These are phyloP conservation scores for Amylocarpus encephaloides DNA, from an alignment of 2,329 filamentous ascomycete genomes.

Conservation along the genomic window DNA sequence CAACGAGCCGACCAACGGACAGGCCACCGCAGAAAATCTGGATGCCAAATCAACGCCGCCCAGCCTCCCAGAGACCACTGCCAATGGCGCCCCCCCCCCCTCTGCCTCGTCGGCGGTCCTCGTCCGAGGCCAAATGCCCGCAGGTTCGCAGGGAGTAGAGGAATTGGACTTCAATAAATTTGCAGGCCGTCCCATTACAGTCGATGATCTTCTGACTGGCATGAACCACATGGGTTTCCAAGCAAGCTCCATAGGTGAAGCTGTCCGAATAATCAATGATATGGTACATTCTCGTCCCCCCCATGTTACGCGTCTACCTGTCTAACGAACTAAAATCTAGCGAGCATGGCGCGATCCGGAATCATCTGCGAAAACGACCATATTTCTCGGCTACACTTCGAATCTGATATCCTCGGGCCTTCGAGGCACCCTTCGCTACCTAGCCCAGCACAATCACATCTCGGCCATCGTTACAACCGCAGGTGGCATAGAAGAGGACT, in stretches of 20 bases:
- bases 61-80: constrained; percentile 7
- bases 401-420: constrained; percentile 96
- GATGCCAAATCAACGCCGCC: background rate
- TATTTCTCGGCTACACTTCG: constrained; percentile 95
- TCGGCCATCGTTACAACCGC: constrained; percentile 93
- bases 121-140: constrained; percentile 71
- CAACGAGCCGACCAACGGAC: background rate
- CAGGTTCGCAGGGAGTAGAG: constrained; percentile 71
- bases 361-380: constrained; percentile 68
- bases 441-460: constrained; percentile 88
- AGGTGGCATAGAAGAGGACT: constrained; percentile 91
- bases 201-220: constrained; percentile 72
- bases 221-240: constrained; percentile 87
- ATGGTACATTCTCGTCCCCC: constrained; percentile 58
- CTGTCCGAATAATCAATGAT: constrained; percentile 84
- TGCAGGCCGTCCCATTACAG: constrained; percentile 68
- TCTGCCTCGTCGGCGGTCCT: constrained; percentile 75
- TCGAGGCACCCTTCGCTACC: constrained; percentile 82
- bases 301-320: constrained; percentile 6
- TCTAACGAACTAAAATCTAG: constrained; percentile 36
- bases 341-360: constrained; percentile 76
- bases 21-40: background rate
- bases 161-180: constrained; percentile 90
- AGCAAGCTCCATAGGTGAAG: constrained; percentile 74
- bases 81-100: constrained; percentile 44